Evolutionary conservation across 768 basidiomycete species (phyloP).

Genomic region (Rickenella mellea): DNA sequence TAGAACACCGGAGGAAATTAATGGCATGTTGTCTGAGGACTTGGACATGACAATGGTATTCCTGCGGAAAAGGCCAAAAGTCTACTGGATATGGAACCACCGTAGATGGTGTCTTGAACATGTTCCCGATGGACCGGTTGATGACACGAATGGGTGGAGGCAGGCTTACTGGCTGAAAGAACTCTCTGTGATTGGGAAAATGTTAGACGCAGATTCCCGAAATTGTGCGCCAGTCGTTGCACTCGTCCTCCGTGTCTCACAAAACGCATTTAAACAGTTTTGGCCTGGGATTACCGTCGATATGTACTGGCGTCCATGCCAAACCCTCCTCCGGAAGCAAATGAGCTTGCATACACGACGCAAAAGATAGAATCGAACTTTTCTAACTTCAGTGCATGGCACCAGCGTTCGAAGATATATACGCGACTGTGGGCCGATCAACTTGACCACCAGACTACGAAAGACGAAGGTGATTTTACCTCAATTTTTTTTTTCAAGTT

Average conservation of each 20-base stretch:
- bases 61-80: conserved; percentile 82
- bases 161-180: conserved; percentile 78
- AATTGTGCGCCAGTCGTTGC: conserved; percentile 59
- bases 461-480: conserved; percentile 53
- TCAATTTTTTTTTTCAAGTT: background rate
- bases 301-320: conserved; percentile 73
- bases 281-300: conserved; percentile 90
- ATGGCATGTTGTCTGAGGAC: conserved; percentile 60
- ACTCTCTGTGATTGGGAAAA: conserved; percentile 79
- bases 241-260: background rate
- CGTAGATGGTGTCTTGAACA: conserved; percentile 90
- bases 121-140: conserved; percentile 67
- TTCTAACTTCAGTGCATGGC: conserved; percentile 99
- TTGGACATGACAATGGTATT: conserved; percentile 72
- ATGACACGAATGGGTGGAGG: conserved; percentile 57
- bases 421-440: conserved; percentile 56
- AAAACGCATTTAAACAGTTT: conserved; percentile 42
- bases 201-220: conserved; percentile 83
- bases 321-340: conserved; percentile 36
- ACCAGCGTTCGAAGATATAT: conserved; percentile 84
- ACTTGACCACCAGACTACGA: conserved; percentile 41
- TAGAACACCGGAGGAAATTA: conserved; percentile 54
- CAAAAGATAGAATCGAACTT: conserved; percentile 90
- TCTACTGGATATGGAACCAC: conserved; percentile 99
- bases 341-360: conserved; percentile 81